Evolutionary conservation across 345 rosid species (phyloP).

Genomic region (Bruguiera parviflora): DNA sequence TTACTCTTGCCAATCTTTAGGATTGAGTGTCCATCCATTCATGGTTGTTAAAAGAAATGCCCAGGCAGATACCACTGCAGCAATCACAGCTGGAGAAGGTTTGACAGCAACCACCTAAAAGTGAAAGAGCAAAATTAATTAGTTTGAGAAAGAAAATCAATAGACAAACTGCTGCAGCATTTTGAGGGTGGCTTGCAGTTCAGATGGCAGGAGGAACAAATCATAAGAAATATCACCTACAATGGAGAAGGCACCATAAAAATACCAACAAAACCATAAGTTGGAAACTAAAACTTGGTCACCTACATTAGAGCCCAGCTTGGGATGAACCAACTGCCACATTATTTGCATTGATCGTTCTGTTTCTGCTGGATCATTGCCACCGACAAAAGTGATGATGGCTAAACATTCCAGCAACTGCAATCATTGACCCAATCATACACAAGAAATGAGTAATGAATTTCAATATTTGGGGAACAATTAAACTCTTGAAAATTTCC

Average conservation of each 20-base stretch:
- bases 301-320: slow-evolving; percentile 78
- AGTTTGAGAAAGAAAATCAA: not conserved
- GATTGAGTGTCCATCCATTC: slow-evolving; percentile 46
- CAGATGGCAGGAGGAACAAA: too few relatives aligned
- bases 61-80: slow-evolving; percentile 88
- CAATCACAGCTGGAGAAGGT: slow-evolving; percentile 53
- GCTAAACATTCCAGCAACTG: slow-evolving; percentile 87
- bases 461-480: not conserved
- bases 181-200: too few relatives aligned
- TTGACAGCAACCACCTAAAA: slow-evolving; percentile 63
- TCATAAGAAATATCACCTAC: too few relatives aligned
- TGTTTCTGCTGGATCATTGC: slow-evolving; percentile 58
- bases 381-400: slow-evolving; percentile 74
- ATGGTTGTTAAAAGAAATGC: slow-evolving; percentile 80
- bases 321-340: slow-evolving; percentile 90
- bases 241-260: not conserved
- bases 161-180: too few relatives aligned
- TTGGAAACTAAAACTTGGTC: slow-evolving; percentile 24
- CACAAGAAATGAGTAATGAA: not conserved
- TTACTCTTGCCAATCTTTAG: slow-evolving; percentile 86
- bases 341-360: slow-evolving; percentile 80
- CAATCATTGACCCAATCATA: not conserved
- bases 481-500: not conserved
- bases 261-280: not conserved
- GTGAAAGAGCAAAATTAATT: not conserved